phyloP scores from a whole-genome alignment of 192 early-diverging fungal species.

The Haplosporangium gracile region DNA sequence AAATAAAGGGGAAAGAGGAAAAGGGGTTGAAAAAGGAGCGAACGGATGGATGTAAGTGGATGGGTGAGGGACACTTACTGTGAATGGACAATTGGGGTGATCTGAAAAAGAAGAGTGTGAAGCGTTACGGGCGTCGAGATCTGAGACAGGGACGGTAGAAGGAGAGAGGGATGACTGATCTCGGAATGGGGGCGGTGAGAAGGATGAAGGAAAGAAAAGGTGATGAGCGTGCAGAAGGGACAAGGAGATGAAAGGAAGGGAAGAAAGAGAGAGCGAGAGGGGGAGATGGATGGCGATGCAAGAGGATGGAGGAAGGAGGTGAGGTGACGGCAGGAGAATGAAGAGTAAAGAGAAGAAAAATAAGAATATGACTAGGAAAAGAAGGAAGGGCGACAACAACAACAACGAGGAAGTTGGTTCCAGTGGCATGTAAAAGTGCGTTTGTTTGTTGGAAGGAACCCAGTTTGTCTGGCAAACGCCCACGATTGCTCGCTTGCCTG shows the following conservation, averaged over 20 bases:
- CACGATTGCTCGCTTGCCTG: too few relatives aligned
- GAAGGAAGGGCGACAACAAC: not conserved
- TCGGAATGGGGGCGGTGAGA: not conserved
- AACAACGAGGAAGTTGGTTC: not conserved
- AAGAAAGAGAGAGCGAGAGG: not conserved
- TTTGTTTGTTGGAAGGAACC: too few relatives aligned
- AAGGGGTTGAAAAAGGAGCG: too few relatives aligned
- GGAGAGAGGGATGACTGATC: not conserved
- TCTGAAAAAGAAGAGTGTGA: not conserved
- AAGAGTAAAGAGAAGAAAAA: not conserved
- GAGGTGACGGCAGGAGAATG: not conserved
- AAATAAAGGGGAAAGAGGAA: too few relatives aligned
- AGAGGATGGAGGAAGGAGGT: not conserved
- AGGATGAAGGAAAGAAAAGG: not conserved
- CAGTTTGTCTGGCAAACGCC: too few relatives aligned
- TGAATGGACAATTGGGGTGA: not conserved
- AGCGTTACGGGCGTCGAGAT: not conserved
- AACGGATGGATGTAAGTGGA: not conserved
- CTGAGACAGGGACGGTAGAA: not conserved
- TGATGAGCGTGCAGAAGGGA: not conserved
- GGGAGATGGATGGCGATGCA: not conserved
- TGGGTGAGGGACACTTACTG: not conserved
- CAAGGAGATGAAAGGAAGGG: not conserved
- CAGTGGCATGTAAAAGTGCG: too few relatives aligned
- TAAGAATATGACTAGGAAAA: not conserved